These are phyloP conservation scores for Physocladia obscura DNA, from an alignment of 192 early-diverging fungal genomes.

Conservation along the genomic window DNA sequence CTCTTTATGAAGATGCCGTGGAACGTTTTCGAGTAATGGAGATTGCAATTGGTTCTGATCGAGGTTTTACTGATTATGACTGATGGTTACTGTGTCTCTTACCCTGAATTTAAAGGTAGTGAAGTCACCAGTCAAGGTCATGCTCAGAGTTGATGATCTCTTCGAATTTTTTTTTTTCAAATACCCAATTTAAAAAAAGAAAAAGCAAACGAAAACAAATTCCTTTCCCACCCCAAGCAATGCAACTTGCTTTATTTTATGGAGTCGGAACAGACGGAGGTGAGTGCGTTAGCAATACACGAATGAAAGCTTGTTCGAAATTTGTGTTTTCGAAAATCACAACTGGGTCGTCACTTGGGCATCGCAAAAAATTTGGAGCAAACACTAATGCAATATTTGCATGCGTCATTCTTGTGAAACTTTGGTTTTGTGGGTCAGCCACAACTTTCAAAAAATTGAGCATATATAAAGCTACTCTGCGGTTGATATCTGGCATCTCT, in stretches of 20 bases:
- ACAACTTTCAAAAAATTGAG: conserved; percentile 82
- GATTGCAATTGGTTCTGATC: too few relatives aligned
- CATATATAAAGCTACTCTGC: conserved; percentile 73
- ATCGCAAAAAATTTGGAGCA: conserved; percentile 90
- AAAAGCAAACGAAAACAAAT: background rate
- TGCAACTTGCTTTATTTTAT: too few relatives aligned
- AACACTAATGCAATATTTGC: conserved; percentile 94
- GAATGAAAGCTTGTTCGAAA: conserved; percentile 59
- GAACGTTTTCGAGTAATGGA: too few relatives aligned
- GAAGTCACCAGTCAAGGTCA: too few relatives aligned
- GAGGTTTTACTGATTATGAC: too few relatives aligned
- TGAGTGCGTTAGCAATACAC: conserved; percentile 42
- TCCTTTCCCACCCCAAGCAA: too few relatives aligned
- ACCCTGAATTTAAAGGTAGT: too few relatives aligned
- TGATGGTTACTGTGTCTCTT: too few relatives aligned
- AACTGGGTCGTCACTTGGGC: conserved; percentile 64
- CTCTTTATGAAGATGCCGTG: too few relatives aligned
- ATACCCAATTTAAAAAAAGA: too few relatives aligned
- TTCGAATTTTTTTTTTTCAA: too few relatives aligned
- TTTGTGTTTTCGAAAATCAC: conserved; percentile 66
- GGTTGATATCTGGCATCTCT: conserved; percentile 55
- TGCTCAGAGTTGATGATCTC: too few relatives aligned
- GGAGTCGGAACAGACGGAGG: background rate
- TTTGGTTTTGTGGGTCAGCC: conserved; percentile 67
- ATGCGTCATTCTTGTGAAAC: conserved; percentile 85